Conservation (phyloP, 129 eudicot species). For the Mikania micrantha region DNA sequence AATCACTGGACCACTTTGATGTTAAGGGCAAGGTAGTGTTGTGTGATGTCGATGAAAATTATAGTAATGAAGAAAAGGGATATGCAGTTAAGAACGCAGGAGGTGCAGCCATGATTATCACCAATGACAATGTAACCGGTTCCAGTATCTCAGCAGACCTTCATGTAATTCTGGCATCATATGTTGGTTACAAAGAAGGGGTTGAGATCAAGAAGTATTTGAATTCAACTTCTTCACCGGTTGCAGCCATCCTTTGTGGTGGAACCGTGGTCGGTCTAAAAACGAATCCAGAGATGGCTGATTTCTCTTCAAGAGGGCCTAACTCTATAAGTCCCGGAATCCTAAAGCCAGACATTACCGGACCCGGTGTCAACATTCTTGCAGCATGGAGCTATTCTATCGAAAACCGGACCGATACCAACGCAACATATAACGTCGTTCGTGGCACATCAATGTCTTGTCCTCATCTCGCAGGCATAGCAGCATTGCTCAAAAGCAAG, state of each 20-base stretch:
- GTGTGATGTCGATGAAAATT: neutral
- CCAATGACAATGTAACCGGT: conserved; percentile 16
- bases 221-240: conserved; percentile 36
- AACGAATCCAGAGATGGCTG: conserved; percentile 39
- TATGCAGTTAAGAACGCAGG: conserved; percentile 40
- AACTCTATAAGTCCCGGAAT: conserved; percentile 41
- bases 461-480: conserved; percentile 58
- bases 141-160: conserved; percentile 25
- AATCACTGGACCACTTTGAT: conserved; percentile 30
- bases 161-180: conserved; percentile 46
- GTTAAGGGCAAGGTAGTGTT: conserved; percentile 13
- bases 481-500: conserved; percentile 47
- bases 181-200: conserved; percentile 35
- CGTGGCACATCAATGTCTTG: conserved; percentile 64
- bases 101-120: conserved; percentile 54
- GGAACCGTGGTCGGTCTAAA: conserved; percentile 33
- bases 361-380: conserved; percentile 57
- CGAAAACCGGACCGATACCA: conserved; percentile 17
- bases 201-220: conserved; percentile 23
- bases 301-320: conserved; percentile 59
- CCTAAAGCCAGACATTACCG: conserved; percentile 51
- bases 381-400: conserved; percentile 49
- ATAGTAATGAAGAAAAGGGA: conserved; percentile 17
- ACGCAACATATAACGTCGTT: conserved; percentile 24
- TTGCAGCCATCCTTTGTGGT: conserved; percentile 34